phyloP scores from a whole-genome alignment of 306 rosid species.

The Gillenia trifoliata region DNA sequence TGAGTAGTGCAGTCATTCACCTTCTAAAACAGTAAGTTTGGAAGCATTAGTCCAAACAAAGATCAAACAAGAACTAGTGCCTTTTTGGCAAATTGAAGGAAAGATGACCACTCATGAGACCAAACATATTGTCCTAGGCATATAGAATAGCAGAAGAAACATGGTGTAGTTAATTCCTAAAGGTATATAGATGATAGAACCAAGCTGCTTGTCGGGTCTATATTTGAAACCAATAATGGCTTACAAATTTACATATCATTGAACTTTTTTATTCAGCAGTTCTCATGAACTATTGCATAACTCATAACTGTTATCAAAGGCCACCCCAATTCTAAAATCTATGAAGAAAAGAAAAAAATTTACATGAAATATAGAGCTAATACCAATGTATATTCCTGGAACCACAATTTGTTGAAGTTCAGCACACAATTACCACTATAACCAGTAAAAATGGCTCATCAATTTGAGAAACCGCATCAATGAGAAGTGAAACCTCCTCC shows the following conservation, averaged over 20 bases:
- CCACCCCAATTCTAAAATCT: constrained; percentile 14
- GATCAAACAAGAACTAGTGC: neutral
- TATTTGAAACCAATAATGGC: neutral
- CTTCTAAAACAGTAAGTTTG: neutral
- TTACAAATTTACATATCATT: neutral
- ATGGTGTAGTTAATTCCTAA: neutral
- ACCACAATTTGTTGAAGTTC: constrained; percentile 99
- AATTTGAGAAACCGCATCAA: constrained; percentile 82
- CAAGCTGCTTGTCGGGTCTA: neutral
- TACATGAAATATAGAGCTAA: constrained; percentile 92
- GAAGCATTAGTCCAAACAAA: neutral
- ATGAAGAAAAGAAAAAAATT: constrained; percentile 31
- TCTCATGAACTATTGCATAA: constrained; percentile 14
- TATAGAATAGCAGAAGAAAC: neutral
- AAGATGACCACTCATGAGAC: neutral
- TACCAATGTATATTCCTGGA: constrained; percentile 96
- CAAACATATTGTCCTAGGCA: neutral
- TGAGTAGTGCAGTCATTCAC: neutral
- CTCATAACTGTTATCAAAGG: constrained; percentile 11
- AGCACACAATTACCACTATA: constrained; percentile 99
- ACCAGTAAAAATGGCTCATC: constrained; percentile 98
- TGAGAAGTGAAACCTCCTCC: constrained; percentile 96
- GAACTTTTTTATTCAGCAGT: constrained; percentile 16
- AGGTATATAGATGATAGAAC: neutral
- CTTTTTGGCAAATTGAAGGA: neutral